Conservation (phyloP, 2,329 filamentous ascomycete genomes). For the Orbilia quercus region DNA sequence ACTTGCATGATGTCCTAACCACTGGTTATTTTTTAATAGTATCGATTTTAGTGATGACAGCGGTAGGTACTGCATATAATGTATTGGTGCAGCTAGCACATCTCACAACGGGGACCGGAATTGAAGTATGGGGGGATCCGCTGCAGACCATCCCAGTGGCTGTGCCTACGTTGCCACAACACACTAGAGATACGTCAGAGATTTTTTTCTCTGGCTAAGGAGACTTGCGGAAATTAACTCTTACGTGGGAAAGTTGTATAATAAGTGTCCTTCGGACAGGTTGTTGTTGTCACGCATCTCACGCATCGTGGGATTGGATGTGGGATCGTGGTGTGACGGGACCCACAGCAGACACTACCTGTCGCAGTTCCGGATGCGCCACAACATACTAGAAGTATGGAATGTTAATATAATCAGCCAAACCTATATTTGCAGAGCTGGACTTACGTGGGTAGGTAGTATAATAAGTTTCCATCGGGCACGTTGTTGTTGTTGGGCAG, state of each 20-base stretch:
- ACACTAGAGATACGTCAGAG: slow-evolving; percentile 4
- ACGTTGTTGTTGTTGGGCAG: slow-evolving; percentile 25
- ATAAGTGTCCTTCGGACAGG: slow-evolving; percentile 35
- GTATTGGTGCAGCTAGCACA: slow-evolving; percentile 20
- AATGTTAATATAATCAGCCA: neutral
- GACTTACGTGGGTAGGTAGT: slow-evolving; percentile 38
- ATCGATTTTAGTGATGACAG: slow-evolving; percentile 31
- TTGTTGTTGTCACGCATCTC: slow-evolving; percentile 25
- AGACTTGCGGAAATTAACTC: neutral
- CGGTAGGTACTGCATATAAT: slow-evolving; percentile 28
- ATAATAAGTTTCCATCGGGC: slow-evolving; percentile 47
- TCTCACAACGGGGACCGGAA: slow-evolving; percentile 27
- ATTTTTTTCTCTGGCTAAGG: too few species aligned
- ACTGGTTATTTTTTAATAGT: neutral
- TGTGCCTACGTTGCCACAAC: slow-evolving; percentile 32
- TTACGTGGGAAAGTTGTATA: slow-evolving; percentile 39
- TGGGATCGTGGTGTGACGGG: slow-evolving; percentile 29
- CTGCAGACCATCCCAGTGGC: slow-evolving; percentile 41
- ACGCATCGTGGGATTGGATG: slow-evolving; percentile 39
- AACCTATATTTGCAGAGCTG: neutral
- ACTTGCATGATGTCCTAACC: too few species aligned
- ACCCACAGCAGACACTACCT: slow-evolving; percentile 34
- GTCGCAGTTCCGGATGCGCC: slow-evolving; percentile 33
- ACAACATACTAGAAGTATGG: slow-evolving; percentile 31
- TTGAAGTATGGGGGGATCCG: slow-evolving; percentile 11